phyloP scores from a whole-genome alignment of 768 basidiomycete species.

The Phaeotremella fagi region DNA sequence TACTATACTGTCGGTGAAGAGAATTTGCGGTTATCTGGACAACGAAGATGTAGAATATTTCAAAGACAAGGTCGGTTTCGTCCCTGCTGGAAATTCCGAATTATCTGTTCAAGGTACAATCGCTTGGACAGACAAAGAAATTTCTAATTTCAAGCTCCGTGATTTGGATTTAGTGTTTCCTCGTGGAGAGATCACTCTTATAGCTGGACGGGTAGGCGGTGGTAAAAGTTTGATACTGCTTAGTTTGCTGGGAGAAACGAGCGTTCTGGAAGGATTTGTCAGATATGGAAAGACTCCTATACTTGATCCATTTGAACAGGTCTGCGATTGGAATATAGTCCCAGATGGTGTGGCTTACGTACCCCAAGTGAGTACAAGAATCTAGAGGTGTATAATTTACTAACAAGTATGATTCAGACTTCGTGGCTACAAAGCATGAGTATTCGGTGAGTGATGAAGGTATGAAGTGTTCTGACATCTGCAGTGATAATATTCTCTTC shows the following conservation, averaged over 20 bases:
- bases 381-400: not conserved
- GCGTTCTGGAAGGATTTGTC: slow-evolving; percentile 30
- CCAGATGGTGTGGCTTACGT: slow-evolving; percentile 29
- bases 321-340: slow-evolving; percentile 10
- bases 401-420: slow-evolving; percentile 10
- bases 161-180: slow-evolving; percentile 37
- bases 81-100: not conserved
- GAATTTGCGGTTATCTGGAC: slow-evolving; percentile 22
- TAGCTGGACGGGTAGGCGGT: slow-evolving; percentile 45
- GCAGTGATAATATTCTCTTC: slow-evolving; percentile 56
- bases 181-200: slow-evolving; percentile 27
- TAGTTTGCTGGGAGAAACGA: slow-evolving; percentile 36
- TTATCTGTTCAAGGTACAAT: slow-evolving; percentile 21
- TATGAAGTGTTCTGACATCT: not conserved
- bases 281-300: slow-evolving; percentile 24
- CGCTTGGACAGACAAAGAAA: slow-evolving; percentile 1
- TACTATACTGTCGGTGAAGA: slow-evolving; percentile 24
- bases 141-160: slow-evolving; percentile 21
- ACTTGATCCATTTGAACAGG: slow-evolving; percentile 5
- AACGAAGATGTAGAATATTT: slow-evolving; percentile 27
- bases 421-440: slow-evolving; percentile 34
- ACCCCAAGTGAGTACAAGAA: slow-evolving; percentile 18
- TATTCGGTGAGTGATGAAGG: slow-evolving; percentile 20
- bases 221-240: slow-evolving; percentile 42
- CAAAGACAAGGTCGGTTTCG: slow-evolving; percentile 8